Percentiles rank a stretch among this genome's conserved stretches.
phyloP scores from a whole-genome alignment of 345 rosid genomes.

The Eucalyptus marginata region DNA sequence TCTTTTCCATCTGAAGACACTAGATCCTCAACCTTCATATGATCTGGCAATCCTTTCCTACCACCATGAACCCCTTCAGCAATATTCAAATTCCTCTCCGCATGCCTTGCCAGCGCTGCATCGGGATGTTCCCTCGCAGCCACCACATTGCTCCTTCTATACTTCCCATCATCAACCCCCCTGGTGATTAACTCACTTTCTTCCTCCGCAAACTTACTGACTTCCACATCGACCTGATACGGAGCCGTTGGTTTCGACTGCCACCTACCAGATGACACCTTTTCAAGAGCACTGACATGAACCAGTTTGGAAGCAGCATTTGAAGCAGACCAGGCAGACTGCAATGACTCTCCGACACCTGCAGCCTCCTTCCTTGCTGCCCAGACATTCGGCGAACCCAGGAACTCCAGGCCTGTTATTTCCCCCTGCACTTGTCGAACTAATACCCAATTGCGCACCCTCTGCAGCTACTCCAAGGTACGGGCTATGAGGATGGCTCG shows the following conservation, averaged over 20 bases:
- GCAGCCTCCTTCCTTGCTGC: constrained; percentile 37
- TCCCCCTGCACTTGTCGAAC: constrained; percentile 11
- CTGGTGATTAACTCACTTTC: constrained; percentile 12
- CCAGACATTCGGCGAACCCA: constrained; percentile 51
- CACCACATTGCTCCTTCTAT: constrained; percentile 8
- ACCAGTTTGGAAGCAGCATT: constrained; percentile 46
- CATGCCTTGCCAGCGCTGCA: constrained; percentile 12
- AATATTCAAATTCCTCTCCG: constrained; percentile 16
- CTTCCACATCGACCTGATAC: constrained; percentile 36
- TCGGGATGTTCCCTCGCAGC: constrained; percentile 18
- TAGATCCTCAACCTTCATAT: constrained; percentile 13
- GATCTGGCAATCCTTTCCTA: constrained; percentile 22
- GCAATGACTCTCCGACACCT: constrained; percentile 21
- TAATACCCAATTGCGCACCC: constrained; percentile 3
- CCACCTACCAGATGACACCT: constrained; percentile 75
- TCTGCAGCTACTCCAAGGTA: constrained; percentile 32
- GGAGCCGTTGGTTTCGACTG: constrained; percentile 31
- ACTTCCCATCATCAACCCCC: constrained; percentile 11
- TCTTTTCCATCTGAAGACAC: constrained; percentile 31
- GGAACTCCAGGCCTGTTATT: constrained; percentile 13
- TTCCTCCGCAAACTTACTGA: constrained; percentile 23
- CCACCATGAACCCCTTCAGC: constrained; percentile 26
- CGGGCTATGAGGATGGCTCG: constrained; percentile 6
- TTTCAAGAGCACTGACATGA: constrained; percentile 62
- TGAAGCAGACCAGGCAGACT: constrained; percentile 33